Conservation (phyloP, 192 early-diverging fungal genomes). For the Entomortierella chlamydospora region DNA sequence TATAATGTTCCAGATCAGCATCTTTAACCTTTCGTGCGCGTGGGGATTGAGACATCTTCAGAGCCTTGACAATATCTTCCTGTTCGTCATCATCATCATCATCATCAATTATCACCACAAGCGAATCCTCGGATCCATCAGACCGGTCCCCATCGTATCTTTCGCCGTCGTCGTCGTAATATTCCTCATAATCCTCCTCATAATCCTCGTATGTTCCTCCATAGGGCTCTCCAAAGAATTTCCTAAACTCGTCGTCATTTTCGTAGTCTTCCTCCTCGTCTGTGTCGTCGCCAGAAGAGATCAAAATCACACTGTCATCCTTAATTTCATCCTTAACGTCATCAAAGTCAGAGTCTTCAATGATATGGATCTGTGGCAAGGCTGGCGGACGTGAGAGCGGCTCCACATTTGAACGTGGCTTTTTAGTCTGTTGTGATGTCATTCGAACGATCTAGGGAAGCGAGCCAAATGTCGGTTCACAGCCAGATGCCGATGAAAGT, state of each 20-base stretch:
- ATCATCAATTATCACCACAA: not conserved
- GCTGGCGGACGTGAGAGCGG: not conserved
- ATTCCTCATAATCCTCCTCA: no score
- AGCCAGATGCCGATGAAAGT: no score
- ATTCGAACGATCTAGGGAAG: not conserved
- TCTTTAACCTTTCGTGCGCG: no score
- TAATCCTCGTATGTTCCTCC: no score
- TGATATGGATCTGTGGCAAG: not conserved
- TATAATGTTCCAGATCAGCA: no score
- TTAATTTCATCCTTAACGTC: no score
- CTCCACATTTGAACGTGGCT: not conserved
- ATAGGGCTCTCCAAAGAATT: no score
- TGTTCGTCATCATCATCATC: not conserved
- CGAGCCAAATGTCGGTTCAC: not conserved
- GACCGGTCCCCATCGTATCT: no score
- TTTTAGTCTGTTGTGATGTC: not conserved
- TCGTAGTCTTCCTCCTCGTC: not conserved
- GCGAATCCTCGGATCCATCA: no score
- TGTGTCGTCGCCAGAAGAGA: not conserved
- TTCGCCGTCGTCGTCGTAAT: no score
- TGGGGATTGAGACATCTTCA: no score
- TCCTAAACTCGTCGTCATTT: not conserved
- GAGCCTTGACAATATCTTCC: no score
- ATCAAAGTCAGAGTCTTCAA: constrained; percentile 16
- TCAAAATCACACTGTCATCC: not conserved